Percentiles rank a stretch among this genome's conserved stretches.
Conservation (phyloP, 2,329 filamentous ascomycete species). For the Aspergillus viridinutans region DNA sequence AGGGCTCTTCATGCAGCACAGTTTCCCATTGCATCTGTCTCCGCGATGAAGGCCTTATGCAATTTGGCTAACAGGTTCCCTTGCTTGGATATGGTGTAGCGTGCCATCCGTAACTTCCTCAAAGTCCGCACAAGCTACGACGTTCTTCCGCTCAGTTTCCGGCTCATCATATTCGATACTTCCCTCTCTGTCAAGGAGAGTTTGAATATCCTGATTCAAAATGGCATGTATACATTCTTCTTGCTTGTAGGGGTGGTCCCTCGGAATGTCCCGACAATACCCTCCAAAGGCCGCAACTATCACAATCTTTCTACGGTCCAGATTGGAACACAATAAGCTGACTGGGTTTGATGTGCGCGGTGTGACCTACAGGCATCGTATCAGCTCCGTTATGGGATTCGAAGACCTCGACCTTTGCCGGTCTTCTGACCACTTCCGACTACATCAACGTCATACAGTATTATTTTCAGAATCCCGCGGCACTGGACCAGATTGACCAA, state of each 20-base stretch:
- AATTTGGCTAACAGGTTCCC: slow-evolving; percentile 24
- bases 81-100: slow-evolving; percentile 48
- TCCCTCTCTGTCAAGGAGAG: slow-evolving; percentile 95
- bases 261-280: not conserved
- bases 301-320: not conserved
- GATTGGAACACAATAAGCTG: slow-evolving; percentile 10
- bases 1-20: not conserved
- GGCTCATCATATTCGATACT: slow-evolving; percentile 92
- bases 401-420: slow-evolving; percentile 84
- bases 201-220: slow-evolving; percentile 89
- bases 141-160: slow-evolving; percentile 91
- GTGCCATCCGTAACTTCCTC: slow-evolving; percentile 89
- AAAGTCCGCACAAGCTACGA: slow-evolving; percentile 97
- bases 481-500: slow-evolving; percentile 84
- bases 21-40: not conserved
- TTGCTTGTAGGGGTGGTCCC: not conserved
- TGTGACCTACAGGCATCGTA: slow-evolving; percentile 69
- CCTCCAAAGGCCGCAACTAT: not conserved
- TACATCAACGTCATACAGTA: slow-evolving; percentile 99
- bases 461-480: slow-evolving; percentile 94
- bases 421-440: slow-evolving; percentile 89
- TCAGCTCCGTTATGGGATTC: slow-evolving; percentile 98
- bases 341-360: slow-evolving; percentile 16
- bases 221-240: slow-evolving; percentile 57
- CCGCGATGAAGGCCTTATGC: slow-evolving; percentile 6